A percentile compares a stretch with the other conserved stretches of the same genome.
Conservation (phyloP, 768 basidiomycete genomes). For the Lactarius deliciosus region DNA sequence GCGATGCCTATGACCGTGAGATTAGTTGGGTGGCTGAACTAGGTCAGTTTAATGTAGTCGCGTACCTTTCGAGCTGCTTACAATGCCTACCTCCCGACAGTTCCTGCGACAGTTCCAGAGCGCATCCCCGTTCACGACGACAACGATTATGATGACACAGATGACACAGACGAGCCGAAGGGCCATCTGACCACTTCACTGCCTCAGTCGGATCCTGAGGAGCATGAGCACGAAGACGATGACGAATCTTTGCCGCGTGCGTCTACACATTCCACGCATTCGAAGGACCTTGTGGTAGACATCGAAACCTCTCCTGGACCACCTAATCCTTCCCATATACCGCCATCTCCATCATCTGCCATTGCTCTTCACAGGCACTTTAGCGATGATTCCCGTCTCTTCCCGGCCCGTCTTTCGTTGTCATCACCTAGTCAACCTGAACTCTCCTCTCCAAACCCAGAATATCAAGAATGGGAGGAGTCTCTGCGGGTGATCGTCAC, state of each 20-base stretch:
- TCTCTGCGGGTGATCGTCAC: conserved; percentile 30
- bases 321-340: conserved; percentile 41
- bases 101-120: conserved; percentile 49
- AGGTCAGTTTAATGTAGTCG: conserved; percentile 46
- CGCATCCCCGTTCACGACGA: conserved; percentile 63
- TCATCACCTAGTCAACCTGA: conserved; percentile 61
- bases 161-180: conserved; percentile 43
- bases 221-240: conserved; percentile 53
- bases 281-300: conserved; percentile 63
- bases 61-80: background rate
- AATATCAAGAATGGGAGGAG: conserved; percentile 36
- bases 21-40: conserved; percentile 77
- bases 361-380: conserved; percentile 43
- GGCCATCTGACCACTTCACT: conserved; percentile 29
- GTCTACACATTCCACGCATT: conserved; percentile 58
- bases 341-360: conserved; percentile 51
- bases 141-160: conserved; percentile 53
- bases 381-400: conserved; percentile 55
- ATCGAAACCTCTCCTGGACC: conserved; percentile 59
- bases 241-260: conserved; percentile 48
- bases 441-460: conserved; percentile 49
- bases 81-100: conserved; percentile 1
- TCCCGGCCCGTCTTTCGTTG: conserved; percentile 60
- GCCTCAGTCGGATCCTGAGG: conserved; percentile 36
- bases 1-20: conserved; percentile 44